Conservation (phyloP, 2,329 filamentous ascomycete genomes). For the Alternaria dauci region DNA sequence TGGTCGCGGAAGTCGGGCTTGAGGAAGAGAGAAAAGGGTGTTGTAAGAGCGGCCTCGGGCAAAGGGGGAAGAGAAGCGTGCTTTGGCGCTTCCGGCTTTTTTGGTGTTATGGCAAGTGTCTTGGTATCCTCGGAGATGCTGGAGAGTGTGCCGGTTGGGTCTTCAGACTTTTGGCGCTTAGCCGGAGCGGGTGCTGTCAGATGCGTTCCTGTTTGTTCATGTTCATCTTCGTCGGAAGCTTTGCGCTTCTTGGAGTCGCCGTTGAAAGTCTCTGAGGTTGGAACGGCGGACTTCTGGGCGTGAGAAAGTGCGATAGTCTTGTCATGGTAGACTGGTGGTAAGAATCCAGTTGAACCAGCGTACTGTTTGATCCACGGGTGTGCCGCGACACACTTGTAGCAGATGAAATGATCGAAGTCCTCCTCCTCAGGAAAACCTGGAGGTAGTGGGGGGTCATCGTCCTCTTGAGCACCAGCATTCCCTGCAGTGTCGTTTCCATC, state of each 20-base stretch:
- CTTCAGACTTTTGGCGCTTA: constrained; percentile 50
- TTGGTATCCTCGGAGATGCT: constrained; percentile 48
- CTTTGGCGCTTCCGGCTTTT: constrained; percentile 62
- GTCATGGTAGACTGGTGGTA: constrained; percentile 71
- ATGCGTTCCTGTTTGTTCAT: constrained; percentile 24
- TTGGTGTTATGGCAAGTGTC: constrained; percentile 39
- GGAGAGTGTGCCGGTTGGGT: constrained; percentile 34
- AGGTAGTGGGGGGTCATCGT: constrained; percentile 72
- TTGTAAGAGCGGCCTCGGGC: constrained; percentile 60
- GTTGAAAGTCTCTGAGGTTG: constrained; percentile 30
- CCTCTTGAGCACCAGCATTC: constrained; percentile 64
- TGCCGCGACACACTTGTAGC: constrained; percentile 90
- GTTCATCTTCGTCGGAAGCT: constrained; percentile 53
- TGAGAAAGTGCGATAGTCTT: constrained; percentile 29
- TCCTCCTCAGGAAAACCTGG: constrained; percentile 89
- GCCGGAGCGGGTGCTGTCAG: constrained; percentile 27
- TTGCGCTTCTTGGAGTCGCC: constrained; percentile 56
- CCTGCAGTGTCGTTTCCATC: constrained; percentile 49
- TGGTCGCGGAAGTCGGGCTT: constrained; percentile 78
- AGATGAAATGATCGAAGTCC: constrained; percentile 87
- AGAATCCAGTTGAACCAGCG: constrained; percentile 79
- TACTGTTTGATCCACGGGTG: constrained; percentile 93
- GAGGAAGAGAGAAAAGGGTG: constrained; percentile 82
- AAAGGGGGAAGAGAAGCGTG: constrained; percentile 65
- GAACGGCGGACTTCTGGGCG: constrained; percentile 6